Evolutionary conservation across 305 asterid genomes (phyloP), one percentile per base, ranked within the genome.

Genomic region (Rubia tinctorum): DNA sequence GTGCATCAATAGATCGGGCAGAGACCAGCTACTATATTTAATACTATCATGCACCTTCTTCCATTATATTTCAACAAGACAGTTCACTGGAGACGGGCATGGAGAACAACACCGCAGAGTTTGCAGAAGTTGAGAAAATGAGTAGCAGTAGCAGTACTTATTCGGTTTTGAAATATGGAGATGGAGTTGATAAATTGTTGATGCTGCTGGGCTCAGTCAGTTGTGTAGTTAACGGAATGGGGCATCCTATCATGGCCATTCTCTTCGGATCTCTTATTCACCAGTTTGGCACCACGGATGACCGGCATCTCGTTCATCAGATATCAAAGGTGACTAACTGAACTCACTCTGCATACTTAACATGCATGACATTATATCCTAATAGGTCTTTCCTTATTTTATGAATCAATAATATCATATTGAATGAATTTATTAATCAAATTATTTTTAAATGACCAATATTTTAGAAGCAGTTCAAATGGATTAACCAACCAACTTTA

Each of bases 211-310:
- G 79, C 1, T 20, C 79, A 8, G 51, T 75, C n/a, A 60, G 79
- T 47, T 68, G 75, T 43, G 39, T 62, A 1, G 70, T 25, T 7
- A 75, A 69, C 47, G 79, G 79, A 11, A n/a, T 63, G 13, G 56
- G 75, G 18, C 75, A 69, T 12, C 79, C 79, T 3, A 23, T 75
- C 55, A 59, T 75, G 79, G 79, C 79, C 47, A 13, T 75, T 15
- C 74, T 75, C 4, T 75, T 75, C 20, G 79, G 79, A 27, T 13
- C 58, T 59, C 44, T 69, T 0, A 62, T 75, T 25, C 65, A 75
- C 47, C 27, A 69, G 51, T 75, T 75, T 25, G 43, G 75, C 42
- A 69, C 79, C 18, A 14, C 71, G 0, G 62, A 69, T 37, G 42
- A 69, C n/a, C 47, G 39, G 0, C 51, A 61, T 66, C 51, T 75